phyloP scores from a whole-genome alignment of 805 yeast species.

The Hanseniaspora lachancei region DNA sequence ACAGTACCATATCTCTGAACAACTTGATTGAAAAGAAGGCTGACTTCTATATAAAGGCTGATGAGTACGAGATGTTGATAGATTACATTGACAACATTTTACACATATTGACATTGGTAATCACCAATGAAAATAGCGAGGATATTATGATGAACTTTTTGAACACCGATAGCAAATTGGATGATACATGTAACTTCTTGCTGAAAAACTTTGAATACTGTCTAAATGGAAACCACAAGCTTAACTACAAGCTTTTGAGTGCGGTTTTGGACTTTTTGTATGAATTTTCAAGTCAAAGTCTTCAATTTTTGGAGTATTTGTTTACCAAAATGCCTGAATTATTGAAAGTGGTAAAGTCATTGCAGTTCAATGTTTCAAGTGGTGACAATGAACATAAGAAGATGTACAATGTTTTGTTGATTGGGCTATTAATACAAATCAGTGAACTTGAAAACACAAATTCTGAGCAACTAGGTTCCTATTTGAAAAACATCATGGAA shows the following conservation, averaged over 20 bases:
- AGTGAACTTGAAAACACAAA: constrained; percentile 22
- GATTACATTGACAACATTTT: constrained; percentile 64
- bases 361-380: background rate
- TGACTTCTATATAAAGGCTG: constrained; percentile 24
- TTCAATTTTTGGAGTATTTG: constrained; percentile 23
- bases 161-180: constrained; percentile 19
- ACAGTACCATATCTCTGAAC: constrained; percentile 37
- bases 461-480: constrained; percentile 17
- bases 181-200: constrained; percentile 13
- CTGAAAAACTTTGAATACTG: constrained; percentile 11
- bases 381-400: background rate
- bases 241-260: constrained; percentile 1
- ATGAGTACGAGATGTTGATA: constrained; percentile 38
- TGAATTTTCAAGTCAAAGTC: constrained; percentile 26
- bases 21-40: constrained; percentile 15
- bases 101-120: constrained; percentile 46
- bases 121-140: constrained; percentile 28
- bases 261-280: constrained; percentile 30
- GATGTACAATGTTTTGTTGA: constrained; percentile 17
- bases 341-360: constrained; percentile 2
- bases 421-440: constrained; percentile 22
- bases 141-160: constrained; percentile 19
- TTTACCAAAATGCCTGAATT: constrained; percentile 16
- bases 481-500: constrained; percentile 17
- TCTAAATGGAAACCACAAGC: background rate